A percentile compares a stretch with the other conserved stretches of the same genome.
These are phyloP conservation scores for Pogostemon cablin DNA, from an alignment of 257 asterid species.

Conservation along the genomic window DNA sequence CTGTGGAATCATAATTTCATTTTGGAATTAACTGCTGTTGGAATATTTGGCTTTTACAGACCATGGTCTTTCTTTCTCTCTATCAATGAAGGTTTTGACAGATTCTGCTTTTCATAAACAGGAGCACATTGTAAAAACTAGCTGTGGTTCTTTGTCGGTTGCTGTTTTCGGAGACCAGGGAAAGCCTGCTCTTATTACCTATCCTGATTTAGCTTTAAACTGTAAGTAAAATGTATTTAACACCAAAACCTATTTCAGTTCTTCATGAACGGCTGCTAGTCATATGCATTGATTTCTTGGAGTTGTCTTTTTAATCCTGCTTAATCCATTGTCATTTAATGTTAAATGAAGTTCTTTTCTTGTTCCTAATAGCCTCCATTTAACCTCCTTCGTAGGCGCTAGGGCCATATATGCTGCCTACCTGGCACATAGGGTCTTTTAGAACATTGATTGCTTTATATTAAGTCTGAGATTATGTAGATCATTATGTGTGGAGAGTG, in stretches of 20 bases:
- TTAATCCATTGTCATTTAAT: constrained; percentile 7
- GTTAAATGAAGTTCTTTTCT: not conserved
- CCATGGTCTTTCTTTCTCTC: not conserved
- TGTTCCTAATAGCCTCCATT: not conserved
- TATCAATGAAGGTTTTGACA: constrained; percentile 32
- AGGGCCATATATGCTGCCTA: not conserved
- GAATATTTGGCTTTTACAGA: constrained; percentile 27
- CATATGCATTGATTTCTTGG: constrained; percentile 10
- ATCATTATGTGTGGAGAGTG: not conserved
- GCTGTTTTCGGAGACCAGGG: constrained; percentile 84
- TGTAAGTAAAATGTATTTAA: constrained; percentile 52
- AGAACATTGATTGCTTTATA: not conserved
- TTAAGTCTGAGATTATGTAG: constrained; percentile 18
- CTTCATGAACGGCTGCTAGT: constrained; percentile 24
- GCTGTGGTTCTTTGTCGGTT: constrained; percentile 64
- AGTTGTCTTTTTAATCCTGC: constrained; percentile 14
- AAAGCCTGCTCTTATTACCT: constrained; percentile 89
- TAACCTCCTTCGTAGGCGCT: not conserved
- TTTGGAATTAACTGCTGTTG: constrained; percentile 25
- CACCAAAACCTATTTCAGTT: not conserved
- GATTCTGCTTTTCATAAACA: constrained; percentile 41
- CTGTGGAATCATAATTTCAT: constrained; percentile 18
- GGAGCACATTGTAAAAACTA: constrained; percentile 77
- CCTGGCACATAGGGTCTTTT: not conserved
- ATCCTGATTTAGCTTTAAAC: constrained; percentile 92